Percentiles rank a stretch among this genome's conserved stretches.
phyloP scores from a whole-genome alignment of 768 basidiomycete species.

The Lyophyllum shimeji region DNA sequence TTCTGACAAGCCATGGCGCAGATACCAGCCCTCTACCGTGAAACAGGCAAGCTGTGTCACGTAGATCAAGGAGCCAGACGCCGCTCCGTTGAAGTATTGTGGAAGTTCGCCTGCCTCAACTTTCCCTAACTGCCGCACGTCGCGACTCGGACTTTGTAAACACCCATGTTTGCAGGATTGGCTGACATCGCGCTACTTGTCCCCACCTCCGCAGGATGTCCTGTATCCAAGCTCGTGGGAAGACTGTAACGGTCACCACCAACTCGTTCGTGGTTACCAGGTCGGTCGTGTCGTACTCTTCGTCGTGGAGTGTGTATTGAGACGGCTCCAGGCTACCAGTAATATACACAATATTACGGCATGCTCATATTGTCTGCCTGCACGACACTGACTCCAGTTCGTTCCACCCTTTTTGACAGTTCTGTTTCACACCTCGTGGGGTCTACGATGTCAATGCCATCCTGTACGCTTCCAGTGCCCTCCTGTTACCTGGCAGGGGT shows the following conservation, averaged over 20 bases:
- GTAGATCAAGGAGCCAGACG: background rate
- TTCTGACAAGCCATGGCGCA: conserved; percentile 7
- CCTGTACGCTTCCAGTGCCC: conserved; percentile 33
- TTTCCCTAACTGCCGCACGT: background rate
- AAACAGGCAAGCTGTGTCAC: background rate
- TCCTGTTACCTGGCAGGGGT: conserved; percentile 29
- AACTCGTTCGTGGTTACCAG: conserved; percentile 29
- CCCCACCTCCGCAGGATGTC: background rate
- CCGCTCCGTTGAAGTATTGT: background rate
- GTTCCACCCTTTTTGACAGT: background rate
- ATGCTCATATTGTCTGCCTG: background rate
- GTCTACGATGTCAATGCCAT: conserved; percentile 48
- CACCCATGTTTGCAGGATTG: background rate
- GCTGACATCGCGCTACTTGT: background rate
- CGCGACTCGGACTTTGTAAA: background rate
- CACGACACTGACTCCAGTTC: background rate
- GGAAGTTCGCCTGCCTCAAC: background rate
- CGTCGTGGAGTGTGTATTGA: background rate
- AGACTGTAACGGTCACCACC: conserved; percentile 21
- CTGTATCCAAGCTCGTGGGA: conserved; percentile 6
- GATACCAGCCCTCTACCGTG: background rate
- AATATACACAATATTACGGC: conserved; percentile 32
- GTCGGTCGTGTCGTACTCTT: conserved; percentile 10
- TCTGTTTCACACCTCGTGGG: conserved; percentile 41
- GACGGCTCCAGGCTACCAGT: conserved; percentile 22